Base-by-base conservation (phyloP, 2,329 filamentous ascomycete genomes). In the Arachnopeziza araneosa region DNA sequence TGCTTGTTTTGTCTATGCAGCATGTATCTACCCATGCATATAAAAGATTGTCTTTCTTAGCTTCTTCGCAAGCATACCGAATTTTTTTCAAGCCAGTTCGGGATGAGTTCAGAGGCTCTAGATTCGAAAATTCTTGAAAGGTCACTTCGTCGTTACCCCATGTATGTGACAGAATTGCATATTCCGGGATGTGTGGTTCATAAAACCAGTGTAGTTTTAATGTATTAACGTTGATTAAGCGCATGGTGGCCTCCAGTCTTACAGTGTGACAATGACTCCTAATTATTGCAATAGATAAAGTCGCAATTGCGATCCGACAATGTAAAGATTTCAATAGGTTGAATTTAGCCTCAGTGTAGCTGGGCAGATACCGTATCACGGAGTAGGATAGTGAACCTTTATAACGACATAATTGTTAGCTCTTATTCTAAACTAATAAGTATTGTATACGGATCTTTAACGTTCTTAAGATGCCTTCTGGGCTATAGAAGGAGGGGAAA, bases 121-220 rank as follows among this genome's bases (percentile, higher is more conserved):
- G n/a, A n/a, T n/a, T n/a, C 12, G 36, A 44, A 44, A 59, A 22
- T 14, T 75, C 71, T 55, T 73, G 64, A 48, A 74, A 70, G 3
- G 70, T 73, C 24, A 75, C 68, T 60, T 75, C 74, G 10, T 26
- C 60, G 23, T 61, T 53, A 4, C 67, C 68, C 75, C 75, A 76
- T 2, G 71, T 73, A 57, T 77, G 76, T 0, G 75, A 77, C 12
- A 78, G 70, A 49, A 77, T 76, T 10, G 74, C 74, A 55, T 77
- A 78, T 19, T 10, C 48, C 24, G 56, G 60, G 49, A 60, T 32
- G 9, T 59, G 23, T 36, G 55, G 24, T 14, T 36, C 44, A 48
- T 61, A 54, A 24, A 56, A 55, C 23, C 17, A 5, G 6, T 44
- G 36, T 8, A 44, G 36, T 14, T 44, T 2, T 44, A 7, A 12